Conservation (phyloP, 1,284 basidiomycete species). For the Naganishia sp. region DNA sequence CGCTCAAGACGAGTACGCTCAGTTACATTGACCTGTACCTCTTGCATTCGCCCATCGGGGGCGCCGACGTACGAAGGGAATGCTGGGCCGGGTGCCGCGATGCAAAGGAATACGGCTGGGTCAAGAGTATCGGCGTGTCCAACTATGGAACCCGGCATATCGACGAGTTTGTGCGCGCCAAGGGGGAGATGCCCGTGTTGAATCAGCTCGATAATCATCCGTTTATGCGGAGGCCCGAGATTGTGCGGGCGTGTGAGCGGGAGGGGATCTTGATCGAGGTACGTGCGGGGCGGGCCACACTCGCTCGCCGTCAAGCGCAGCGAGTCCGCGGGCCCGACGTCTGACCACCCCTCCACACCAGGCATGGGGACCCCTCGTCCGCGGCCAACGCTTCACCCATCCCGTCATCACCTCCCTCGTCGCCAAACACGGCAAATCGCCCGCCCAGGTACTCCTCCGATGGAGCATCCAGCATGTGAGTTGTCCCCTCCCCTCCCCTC, state of each 20-base stretch:
- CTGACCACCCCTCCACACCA: conserved; percentile 25
- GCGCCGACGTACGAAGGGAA: conserved; percentile 50
- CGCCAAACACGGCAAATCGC: conserved; percentile 45
- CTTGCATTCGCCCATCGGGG: conserved; percentile 56
- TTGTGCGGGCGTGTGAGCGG: conserved; percentile 56
- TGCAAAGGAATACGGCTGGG: conserved; percentile 53
- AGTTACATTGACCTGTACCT: conserved; percentile 56
- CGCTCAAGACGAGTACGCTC: conserved; percentile 60
- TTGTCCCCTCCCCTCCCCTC: background rate
- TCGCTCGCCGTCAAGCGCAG: too few relatives aligned
- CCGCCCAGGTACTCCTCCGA: conserved; percentile 58
- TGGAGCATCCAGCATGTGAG: conserved; percentile 58
- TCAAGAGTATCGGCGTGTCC: conserved; percentile 52
- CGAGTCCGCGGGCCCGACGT: too few relatives aligned
- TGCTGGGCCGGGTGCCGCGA: conserved; percentile 55
- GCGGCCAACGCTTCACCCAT: conserved; percentile 55
- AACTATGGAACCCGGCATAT: conserved; percentile 58
- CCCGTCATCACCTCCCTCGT: conserved; percentile 50
- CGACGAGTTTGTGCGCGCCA: conserved; percentile 52
- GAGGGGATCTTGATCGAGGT: conserved; percentile 56
- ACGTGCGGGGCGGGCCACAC: too few relatives aligned
- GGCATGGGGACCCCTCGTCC: conserved; percentile 57
- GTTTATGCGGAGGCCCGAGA: conserved; percentile 54
- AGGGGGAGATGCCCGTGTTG: conserved; percentile 50
- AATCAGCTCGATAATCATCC: conserved; percentile 55